Evolutionary conservation across 192 early-diverging fungal genomes (phyloP).

Genomic region (Chytriomyces sp.): DNA sequence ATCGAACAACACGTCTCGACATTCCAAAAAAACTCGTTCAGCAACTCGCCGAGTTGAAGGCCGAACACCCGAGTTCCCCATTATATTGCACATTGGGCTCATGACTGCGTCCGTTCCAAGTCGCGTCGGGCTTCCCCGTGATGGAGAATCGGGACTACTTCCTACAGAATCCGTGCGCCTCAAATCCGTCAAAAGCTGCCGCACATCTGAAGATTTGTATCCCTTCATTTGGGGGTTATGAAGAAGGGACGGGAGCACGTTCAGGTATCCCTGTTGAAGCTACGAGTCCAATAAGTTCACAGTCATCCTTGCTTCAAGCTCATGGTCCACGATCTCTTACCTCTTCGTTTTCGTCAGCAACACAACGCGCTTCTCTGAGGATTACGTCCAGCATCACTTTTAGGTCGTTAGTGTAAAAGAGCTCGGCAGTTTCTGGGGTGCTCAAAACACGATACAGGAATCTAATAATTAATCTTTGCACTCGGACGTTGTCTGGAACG

Average conservation of each 20-base stretch:
- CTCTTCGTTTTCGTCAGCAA: slow-evolving; percentile 68
- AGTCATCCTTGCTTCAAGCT: background rate
- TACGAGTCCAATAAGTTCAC: no score
- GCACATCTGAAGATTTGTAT: slow-evolving; percentile 24
- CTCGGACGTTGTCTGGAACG: no score
- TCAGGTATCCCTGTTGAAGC: slow-evolving; percentile 47
- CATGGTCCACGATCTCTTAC: no score
- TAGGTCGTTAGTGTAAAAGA: slow-evolving; percentile 93
- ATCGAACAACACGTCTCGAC: slow-evolving; percentile 3
- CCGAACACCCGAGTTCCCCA: slow-evolving; percentile 3
- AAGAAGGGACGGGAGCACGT: slow-evolving; percentile 37
- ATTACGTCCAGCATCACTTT: slow-evolving; percentile 85
- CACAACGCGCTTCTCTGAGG: slow-evolving; percentile 76
- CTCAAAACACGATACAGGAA: slow-evolving; percentile 74
- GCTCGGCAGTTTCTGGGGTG: slow-evolving; percentile 58
- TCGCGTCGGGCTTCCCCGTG: background rate
- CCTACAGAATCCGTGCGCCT: background rate
- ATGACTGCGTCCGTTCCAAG: background rate
- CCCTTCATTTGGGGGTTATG: slow-evolving; percentile 12
- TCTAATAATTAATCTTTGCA: slow-evolving; percentile 52
- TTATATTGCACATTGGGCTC: no score
- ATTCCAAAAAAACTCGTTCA: slow-evolving; percentile 31
- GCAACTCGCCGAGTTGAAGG: slow-evolving; percentile 31
- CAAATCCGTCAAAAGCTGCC: slow-evolving; percentile 15
- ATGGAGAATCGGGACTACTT: background rate